Base-by-base conservation (phyloP, 371 early-diverging fungal genomes). In the Mortierella sp. region DNA sequence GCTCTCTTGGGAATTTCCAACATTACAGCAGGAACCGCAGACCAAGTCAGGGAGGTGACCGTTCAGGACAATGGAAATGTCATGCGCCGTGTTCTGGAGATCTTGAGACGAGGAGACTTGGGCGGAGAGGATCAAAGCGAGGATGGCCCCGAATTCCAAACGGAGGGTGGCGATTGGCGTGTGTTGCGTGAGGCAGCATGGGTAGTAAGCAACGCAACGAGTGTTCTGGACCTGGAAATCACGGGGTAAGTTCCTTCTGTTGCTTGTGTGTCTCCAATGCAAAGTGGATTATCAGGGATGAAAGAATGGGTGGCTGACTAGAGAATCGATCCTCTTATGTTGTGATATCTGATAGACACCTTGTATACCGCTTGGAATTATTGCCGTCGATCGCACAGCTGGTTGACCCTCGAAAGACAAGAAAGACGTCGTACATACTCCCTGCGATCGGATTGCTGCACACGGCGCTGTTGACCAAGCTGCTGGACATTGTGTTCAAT, bases 1-100 rank as follows among this genome's bases (percentile, higher is more conserved):
- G 90, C 91, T 2, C 90, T 89, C 31, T 78, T 92, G 4, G 88
- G 90, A 1, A 88, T 92, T 28, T 88, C 90, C n/a, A 91, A 92
- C 44, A 79, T 92, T 28, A 90, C 90, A 28, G 92, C 91, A 19
- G 89, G 90, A 14, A 87, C 87, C n/a, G 86, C 87, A 40, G 79
- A 83, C 2, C 88, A 89, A 61, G 90, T 91, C 16, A 69, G 88
- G 34, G 77, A 83, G 55, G 88, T 91, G 1, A 78, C 91, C 11
- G 67, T 80, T 19, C 81, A 84, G 73, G 77, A 85, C 1, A 78
- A 87, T 53, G 82, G 87, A 11, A 67, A 74, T 5, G 84, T 91
- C 10, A 89, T 92, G 88, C 69, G 80, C 2, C 79, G 83, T 34
- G 88, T 91, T 1, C 78, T 84, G 1, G 85, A 84, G 5, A 81